phyloP scores from a whole-genome alignment of 352 stramenopile genomes.

The Globisporangium emineosum region DNA sequence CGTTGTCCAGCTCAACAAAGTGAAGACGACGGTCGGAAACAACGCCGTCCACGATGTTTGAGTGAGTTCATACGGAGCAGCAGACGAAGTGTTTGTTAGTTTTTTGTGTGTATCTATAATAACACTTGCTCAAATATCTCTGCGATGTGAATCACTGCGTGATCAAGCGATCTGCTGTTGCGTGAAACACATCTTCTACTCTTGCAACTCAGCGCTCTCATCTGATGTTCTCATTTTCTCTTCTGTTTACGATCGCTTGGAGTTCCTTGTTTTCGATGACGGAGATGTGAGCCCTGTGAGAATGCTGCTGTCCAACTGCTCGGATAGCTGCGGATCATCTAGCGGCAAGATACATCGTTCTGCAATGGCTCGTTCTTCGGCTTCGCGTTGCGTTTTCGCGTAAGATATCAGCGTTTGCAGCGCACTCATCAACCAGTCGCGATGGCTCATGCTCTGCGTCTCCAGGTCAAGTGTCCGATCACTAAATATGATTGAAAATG shows the following conservation, averaged over 20 bases:
- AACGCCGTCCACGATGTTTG: slow-evolving; percentile 31
- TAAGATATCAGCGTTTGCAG: slow-evolving; percentile 75
- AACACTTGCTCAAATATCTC: slow-evolving; percentile 8
- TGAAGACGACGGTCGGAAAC: slow-evolving; percentile 52
- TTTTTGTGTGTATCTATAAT: slow-evolving; percentile 3
- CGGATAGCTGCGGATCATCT: slow-evolving; percentile 21
- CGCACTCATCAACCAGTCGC: slow-evolving; percentile 80
- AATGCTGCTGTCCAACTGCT: not conserved
- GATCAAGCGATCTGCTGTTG: not conserved
- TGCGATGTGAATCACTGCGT: not conserved
- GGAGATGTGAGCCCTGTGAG: not conserved
- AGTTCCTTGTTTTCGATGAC: not conserved
- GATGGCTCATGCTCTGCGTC: slow-evolving; percentile 67
- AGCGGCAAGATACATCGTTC: slow-evolving; percentile 46
- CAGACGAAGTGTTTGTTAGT: not conserved
- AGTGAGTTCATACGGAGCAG: not conserved
- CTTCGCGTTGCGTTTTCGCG: slow-evolving; percentile 59
- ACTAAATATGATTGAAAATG: slow-evolving; percentile 73
- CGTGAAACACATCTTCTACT: not conserved
- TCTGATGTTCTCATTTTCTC: not conserved
- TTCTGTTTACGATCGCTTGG: not conserved
- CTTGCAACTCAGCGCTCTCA: too few relatives aligned
- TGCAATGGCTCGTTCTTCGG: slow-evolving; percentile 75
- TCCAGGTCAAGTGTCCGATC: slow-evolving; percentile 80
- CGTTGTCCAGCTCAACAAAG: slow-evolving; percentile 69